A percentile compares a stretch with the other conserved stretches of the same genome.
phyloP scores from a whole-genome alignment of 495 filamentous ascomycete genomes.

The Penicillium argentinense region DNA sequence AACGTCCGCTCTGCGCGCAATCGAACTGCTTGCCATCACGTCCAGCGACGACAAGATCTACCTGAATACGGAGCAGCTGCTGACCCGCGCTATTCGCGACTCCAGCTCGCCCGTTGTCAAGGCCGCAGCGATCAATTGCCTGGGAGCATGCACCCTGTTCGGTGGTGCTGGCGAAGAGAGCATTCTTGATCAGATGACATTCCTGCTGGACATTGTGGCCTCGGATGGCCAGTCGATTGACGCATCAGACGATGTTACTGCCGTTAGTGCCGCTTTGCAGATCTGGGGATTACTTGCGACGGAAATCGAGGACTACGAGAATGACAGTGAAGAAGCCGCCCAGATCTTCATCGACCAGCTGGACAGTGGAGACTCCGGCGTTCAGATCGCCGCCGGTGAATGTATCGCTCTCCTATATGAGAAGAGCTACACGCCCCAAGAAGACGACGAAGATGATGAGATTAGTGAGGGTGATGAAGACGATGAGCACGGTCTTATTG shows the following conservation, averaged over 20 bases:
- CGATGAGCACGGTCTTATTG: constrained; percentile 50
- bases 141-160: constrained; percentile 71
- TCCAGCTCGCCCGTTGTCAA: constrained; percentile 65
- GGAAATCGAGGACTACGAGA: constrained; percentile 76
- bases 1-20: constrained; percentile 67
- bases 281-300: constrained; percentile 89
- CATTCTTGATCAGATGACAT: constrained; percentile 76
- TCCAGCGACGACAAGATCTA: constrained; percentile 68
- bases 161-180: constrained; percentile 73
- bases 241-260: constrained; percentile 68
- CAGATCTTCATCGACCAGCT: constrained; percentile 91
- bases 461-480: constrained; percentile 48
- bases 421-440: constrained; percentile 65
- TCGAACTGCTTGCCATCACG: constrained; percentile 76
- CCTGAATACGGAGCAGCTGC: constrained; percentile 57
- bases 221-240: constrained; percentile 77
- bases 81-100: constrained; percentile 73
- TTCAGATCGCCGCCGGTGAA: constrained; percentile 84
- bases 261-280: constrained; percentile 82
- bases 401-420: constrained; percentile 91
- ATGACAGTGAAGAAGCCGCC: constrained; percentile 69
- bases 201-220: constrained; percentile 79
- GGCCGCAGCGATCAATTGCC: constrained; percentile 70
- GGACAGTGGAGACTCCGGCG: constrained; percentile 68
- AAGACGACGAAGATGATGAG: constrained; percentile 63